These are phyloP conservation scores for Lasiosphaeriaceae sp. DNA, from an alignment of 495 filamentous ascomycete species.

Conservation along the genomic window DNA sequence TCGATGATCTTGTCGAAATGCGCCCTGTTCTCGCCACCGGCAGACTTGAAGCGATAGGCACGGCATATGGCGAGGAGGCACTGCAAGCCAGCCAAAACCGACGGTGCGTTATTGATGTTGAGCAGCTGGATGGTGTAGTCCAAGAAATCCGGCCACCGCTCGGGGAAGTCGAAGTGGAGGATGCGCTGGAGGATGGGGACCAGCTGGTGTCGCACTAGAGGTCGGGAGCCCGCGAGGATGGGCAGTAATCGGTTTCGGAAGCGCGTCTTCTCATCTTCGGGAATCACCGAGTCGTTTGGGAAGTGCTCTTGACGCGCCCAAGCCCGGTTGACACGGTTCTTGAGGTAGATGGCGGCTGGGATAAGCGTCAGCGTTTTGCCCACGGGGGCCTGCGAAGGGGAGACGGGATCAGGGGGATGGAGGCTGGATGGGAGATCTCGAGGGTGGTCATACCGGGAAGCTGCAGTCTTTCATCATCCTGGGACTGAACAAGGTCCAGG, in stretches of 20 bases:
- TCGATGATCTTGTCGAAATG: constrained; percentile 95
- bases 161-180: constrained; percentile 90
- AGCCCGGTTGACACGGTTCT: constrained; percentile 88
- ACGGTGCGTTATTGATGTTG: constrained; percentile 73
- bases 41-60: constrained; percentile 84
- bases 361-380: constrained; percentile 20
- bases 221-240: constrained; percentile 73
- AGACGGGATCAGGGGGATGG: constrained; percentile 6
- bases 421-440: not conserved
- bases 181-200: constrained; percentile 93
- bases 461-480: constrained; percentile 77
- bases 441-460: constrained; percentile 67
- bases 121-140: constrained; percentile 86
- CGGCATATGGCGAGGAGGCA: constrained; percentile 91
- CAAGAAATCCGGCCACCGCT: constrained; percentile 88
- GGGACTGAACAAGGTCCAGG: constrained; percentile 81
- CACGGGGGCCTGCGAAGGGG: not conserved
- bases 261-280: constrained; percentile 82
- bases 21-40: constrained; percentile 64
- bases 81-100: constrained; percentile 88
- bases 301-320: constrained; percentile 79
- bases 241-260: constrained; percentile 86
- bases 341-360: constrained; percentile 92
- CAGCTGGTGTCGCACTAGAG: constrained; percentile 81
- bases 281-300: constrained; percentile 60